phyloP scores from a whole-genome alignment of 805 yeast species.

The Ogataea naganishii region DNA sequence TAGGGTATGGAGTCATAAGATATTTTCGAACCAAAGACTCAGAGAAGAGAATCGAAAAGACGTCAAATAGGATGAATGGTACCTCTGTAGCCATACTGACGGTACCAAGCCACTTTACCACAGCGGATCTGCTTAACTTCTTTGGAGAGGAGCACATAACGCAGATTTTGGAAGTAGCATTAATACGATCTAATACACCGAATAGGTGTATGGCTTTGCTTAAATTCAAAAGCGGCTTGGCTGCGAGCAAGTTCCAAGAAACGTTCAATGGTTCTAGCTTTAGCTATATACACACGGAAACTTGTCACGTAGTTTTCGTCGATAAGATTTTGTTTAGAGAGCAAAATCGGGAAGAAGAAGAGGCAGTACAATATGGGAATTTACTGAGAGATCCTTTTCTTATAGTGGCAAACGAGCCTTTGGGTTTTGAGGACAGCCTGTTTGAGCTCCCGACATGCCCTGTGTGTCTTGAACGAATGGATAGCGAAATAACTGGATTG shows the following conservation, averaged over 20 bases:
- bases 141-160: slow-evolving; percentile 55
- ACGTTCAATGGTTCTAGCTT: slow-evolving; percentile 65
- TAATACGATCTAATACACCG: slow-evolving; percentile 56
- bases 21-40: slow-evolving; percentile 48
- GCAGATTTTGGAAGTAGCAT: slow-evolving; percentile 60
- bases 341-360: slow-evolving; percentile 4
- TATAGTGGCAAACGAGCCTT: too few species aligned
- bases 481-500: slow-evolving; percentile 68
- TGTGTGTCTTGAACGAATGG: slow-evolving; percentile 85
- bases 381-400: slow-evolving; percentile 69
- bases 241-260: slow-evolving; percentile 58
- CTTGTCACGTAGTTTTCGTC: slow-evolving; percentile 70
- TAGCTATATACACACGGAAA: slow-evolving; percentile 84
- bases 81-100: slow-evolving; percentile 76
- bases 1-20: slow-evolving; percentile 72
- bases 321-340: slow-evolving; percentile 43
- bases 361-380: slow-evolving; percentile 19
- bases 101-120: slow-evolving; percentile 80
- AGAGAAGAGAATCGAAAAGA: slow-evolving; percentile 9
- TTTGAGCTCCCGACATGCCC: slow-evolving; percentile 85
- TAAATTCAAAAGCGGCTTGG: slow-evolving; percentile 51
- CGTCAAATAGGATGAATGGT: slow-evolving; percentile 35
- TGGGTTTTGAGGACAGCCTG: slow-evolving; percentile 8
- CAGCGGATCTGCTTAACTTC: slow-evolving; percentile 64
- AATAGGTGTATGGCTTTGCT: slow-evolving; percentile 70